These are phyloP conservation scores for Colletotrichum phormii DNA, from an alignment of 2,329 filamentous ascomycete genomes.

Conservation along the genomic window DNA sequence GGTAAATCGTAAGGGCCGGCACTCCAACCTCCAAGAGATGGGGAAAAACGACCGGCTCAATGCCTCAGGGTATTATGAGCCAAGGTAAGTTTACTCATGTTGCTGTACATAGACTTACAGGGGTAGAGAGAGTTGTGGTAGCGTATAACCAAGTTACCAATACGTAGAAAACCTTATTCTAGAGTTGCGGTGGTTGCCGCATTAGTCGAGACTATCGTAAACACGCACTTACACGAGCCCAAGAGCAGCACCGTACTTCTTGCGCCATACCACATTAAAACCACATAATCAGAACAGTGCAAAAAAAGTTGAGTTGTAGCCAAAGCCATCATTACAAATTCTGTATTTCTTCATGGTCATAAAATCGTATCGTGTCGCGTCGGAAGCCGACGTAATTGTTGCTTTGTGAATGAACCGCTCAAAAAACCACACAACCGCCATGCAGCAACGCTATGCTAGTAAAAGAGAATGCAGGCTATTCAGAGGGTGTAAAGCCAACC, in stretches of 20 bases:
- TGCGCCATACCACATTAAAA: neutral
- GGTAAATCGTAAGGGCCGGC: too few relatives aligned
- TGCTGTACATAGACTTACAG: neutral
- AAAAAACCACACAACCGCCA: neutral
- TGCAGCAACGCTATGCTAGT: constrained; percentile 13
- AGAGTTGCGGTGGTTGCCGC: neutral
- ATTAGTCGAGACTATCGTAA: neutral
- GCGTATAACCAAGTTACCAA: neutral
- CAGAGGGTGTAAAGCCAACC: neutral
- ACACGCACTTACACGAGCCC: neutral
- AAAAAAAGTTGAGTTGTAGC: neutral
- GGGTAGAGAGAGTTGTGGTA: neutral
- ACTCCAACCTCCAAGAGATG: too few relatives aligned
- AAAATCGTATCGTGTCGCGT: constrained; percentile 18
- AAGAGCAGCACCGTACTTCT: neutral
- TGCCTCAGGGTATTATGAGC: neutral
- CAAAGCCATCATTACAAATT: neutral
- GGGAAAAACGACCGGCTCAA: neutral
- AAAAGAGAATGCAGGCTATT: neutral
- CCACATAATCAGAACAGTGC: neutral
- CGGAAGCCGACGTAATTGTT: constrained; percentile 6
- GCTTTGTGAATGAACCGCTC: neutral
- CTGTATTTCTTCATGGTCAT: constrained; percentile 10
- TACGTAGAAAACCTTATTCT: neutral
- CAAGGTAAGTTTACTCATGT: too few relatives aligned